Evolutionary conservation across 176 grass and related monocot genomes (phyloP), one percentile per base, ranked within the genome.

Genomic region (Eleusine indica): DNA sequence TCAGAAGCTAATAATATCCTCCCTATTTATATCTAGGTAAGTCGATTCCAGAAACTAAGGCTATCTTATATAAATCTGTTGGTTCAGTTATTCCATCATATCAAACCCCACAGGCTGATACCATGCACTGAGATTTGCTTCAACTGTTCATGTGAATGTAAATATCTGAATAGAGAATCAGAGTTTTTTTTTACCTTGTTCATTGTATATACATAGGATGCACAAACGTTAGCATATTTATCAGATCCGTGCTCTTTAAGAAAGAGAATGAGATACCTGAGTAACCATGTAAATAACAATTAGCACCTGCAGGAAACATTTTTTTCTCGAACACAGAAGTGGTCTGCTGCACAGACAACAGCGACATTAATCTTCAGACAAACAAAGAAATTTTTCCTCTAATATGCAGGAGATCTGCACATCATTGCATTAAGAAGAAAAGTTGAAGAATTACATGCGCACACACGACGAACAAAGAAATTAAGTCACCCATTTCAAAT

Each of bases 201-300:
- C 94, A 94, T 97, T 74, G 90, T 97, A 87, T 94, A 83, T 49
- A 77, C 77, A 89, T 97, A 97, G 9, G 51, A 66, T 83, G 87
- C 78, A 80, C 87, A 87, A 18, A 97, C 77, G 80, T 85, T 82
- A 79, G 30, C 78, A 75, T 92, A 97, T 4, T 62, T 88, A 76
- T 88, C 80, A 7, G 39, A 70, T 75, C 92, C 94, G 92, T 97
- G 94, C 80, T 94, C 89, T 84, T 90, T 97, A 77, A 97, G 91
- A 72, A 97, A 97, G 76, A 77, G 76, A 84, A 97, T 22, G 11
- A 94, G 84, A 85, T 90, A 92, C 77, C 94, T 97, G 66, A 44
- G 81, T 85, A 88, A 86, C 58, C 76, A 89, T 76, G 82, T 25
- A 70, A 53, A 66, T 66, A 70, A 76, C 17, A 80, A 82, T 85